These are phyloP conservation scores for Brassica juncea DNA, from an alignment of 345 rosid species.

Conservation along the genomic window DNA sequence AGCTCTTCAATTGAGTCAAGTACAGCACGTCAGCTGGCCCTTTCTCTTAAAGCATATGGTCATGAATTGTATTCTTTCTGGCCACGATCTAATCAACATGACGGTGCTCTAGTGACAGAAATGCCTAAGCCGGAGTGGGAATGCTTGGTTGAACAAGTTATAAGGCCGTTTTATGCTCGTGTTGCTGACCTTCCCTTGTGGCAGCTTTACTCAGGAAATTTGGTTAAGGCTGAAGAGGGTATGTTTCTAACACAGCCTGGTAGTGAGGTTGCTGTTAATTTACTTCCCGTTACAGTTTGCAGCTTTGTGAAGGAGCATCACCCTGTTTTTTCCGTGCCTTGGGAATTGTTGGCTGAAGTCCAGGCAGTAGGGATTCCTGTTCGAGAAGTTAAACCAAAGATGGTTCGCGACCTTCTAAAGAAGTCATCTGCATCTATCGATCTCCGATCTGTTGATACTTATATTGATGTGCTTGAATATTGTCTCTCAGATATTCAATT, in stretches of 20 bases:
- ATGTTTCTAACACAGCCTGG: constrained; percentile 97
- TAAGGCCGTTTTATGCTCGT: constrained; percentile 83
- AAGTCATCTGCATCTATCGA: constrained; percentile 63
- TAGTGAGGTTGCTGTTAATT: constrained; percentile 65
- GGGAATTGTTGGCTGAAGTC: constrained; percentile 87
- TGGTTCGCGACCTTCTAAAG: constrained; percentile 86
- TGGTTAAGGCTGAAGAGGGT: constrained; percentile 91
- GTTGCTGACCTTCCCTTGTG: constrained; percentile 87
- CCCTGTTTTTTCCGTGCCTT: constrained; percentile 89
- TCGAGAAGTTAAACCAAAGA: constrained; percentile 87
- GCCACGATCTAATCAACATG: constrained; percentile 66
- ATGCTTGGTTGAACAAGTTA: constrained; percentile 72
- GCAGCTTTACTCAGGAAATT: constrained; percentile 89
- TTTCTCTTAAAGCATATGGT: constrained; percentile 69
- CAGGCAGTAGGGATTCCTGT: constrained; percentile 71
- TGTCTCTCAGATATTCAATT: constrained; percentile 84
- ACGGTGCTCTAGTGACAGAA: constrained; percentile 41
- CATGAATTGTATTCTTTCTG: constrained; percentile 80
- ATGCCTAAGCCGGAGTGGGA: constrained; percentile 65
- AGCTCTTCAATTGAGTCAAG: constrained; percentile 60
- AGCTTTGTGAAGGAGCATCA: constrained; percentile 92
- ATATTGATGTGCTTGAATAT: constrained; percentile 84
- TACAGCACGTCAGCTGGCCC: constrained; percentile 48
- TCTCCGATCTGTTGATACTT: constrained; percentile 84
- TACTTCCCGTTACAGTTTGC: constrained; percentile 93